Conservation (phyloP, 2,329 filamentous ascomycete species). For the Samsoniella hepiali region DNA sequence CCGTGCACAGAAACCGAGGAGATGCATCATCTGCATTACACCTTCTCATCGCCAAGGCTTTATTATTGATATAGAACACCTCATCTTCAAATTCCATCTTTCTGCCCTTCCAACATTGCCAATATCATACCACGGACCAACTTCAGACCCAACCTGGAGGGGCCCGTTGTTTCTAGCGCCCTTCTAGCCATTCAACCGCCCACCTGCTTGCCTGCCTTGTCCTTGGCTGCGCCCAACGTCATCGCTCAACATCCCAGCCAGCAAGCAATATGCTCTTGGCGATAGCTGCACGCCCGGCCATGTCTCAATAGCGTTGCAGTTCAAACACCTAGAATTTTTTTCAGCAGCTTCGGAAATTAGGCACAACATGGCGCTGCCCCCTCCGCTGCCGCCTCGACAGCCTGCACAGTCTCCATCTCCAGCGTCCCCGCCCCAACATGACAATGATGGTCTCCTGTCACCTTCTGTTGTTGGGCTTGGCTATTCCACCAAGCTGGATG, state of each 20-base stretch:
- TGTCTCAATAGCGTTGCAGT: not conserved
- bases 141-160: not conserved
- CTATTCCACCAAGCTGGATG: constrained; percentile 3
- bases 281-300: not conserved
- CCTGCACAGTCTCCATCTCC: not conserved
- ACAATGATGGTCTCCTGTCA: not conserved
- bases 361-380: constrained; percentile 7
- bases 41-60: not conserved
- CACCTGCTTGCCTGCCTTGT: not conserved
- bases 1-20: not conserved
- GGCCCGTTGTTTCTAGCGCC: constrained; percentile 3
- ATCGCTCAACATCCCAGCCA: not conserved
- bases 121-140: not conserved
- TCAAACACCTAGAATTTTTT: not conserved
- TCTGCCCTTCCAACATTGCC: not conserved
- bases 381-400: not conserved
- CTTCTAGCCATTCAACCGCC: not conserved
- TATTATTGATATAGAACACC: not conserved
- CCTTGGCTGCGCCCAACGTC: constrained; percentile 3
- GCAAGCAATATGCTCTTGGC: not conserved
- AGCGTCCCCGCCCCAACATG: not conserved
- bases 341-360: not conserved
- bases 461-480: not conserved
- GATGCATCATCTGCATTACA: not conserved
- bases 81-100: not conserved